A percentile compares a stretch with the other conserved stretches of the same genome.
These are phyloP conservation scores for Trichomonas gallinae DNA, from an alignment of 208 protist genomes.

Conservation along the genomic window DNA sequence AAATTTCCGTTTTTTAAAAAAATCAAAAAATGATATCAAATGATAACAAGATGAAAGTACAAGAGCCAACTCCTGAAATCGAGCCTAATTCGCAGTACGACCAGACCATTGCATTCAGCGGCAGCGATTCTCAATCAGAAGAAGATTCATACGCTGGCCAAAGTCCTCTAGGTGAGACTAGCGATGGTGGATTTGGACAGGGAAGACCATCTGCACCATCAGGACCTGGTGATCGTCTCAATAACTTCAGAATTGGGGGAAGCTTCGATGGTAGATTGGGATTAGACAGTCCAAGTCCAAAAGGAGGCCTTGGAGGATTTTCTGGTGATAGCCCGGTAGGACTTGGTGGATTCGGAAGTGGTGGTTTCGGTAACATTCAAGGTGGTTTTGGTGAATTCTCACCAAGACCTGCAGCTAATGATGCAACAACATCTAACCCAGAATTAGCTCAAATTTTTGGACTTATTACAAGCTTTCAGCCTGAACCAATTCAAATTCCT, in stretches of 20 bases:
- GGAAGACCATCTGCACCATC: background rate
- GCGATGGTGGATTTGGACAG: background rate
- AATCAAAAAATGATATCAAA: too few relatives aligned
- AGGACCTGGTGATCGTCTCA: background rate
- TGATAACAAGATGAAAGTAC: too few relatives aligned
- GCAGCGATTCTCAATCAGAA: background rate
- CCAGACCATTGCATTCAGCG: background rate
- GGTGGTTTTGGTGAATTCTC: background rate
- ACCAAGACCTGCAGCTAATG: background rate
- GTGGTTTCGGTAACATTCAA: background rate
- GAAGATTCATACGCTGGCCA: background rate
- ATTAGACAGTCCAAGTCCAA: background rate
- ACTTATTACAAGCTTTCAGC: background rate
- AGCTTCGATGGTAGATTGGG: background rate
- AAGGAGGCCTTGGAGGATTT: background rate
- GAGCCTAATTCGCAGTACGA: background rate
- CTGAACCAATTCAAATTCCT: background rate
- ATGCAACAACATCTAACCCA: background rate
- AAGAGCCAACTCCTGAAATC: background rate
- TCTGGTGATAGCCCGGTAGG: background rate
- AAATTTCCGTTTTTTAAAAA: too few relatives aligned
- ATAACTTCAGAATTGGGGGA: background rate
- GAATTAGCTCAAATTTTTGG: background rate
- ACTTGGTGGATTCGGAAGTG: background rate
- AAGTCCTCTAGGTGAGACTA: background rate